Evolutionary conservation across 768 basidiomycete species (phyloP), one percentile per base, ranked within the genome.

Genomic region (Boletus rex-veris): DNA sequence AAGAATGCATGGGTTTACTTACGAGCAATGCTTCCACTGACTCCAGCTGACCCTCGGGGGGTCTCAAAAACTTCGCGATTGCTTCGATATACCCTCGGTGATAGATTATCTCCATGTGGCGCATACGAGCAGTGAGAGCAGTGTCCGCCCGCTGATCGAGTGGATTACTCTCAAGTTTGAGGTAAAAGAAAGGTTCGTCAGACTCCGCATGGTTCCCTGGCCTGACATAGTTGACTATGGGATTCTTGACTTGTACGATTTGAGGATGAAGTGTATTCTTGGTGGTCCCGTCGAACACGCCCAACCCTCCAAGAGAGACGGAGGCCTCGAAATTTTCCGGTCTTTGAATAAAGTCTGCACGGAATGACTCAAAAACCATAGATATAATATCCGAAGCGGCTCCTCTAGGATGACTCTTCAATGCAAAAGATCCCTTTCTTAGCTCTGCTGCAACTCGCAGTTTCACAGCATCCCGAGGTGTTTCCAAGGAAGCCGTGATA

Each of bases 81-180:
- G 90, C 90, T 74, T 98, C 97, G 28, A 98, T 80, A 67, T 96
- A 98, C 24, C 91, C 92, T 64, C 77, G 83, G 66, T 98, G 93
- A 66, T 99, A 99, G 39, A 99, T 90, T 58, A 99, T 88, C 71
- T 98, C 96, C 85, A 96, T 89, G 63, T 96, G 89, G 11, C 91
- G 83, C 90, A 98, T 89, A 52, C 85, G 86, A 44, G 95, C 81
- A 12, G 88, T 90, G 49, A 99, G 75, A 1, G 89, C 92, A 62
- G 80, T 96, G 67, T 98, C 96, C 24, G 97, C 93, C 41, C 91
- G 83, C 48, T 87, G 85, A 67, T 97, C 92, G 38, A 98, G 74
- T 9, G 96, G 97, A 58, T 90, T 93, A 53, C 85, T 86, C 73
- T 98, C 97, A 60, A 94, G 89, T 66, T 90, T 92, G 63, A 95